A percentile compares a stretch with the other conserved stretches of the same genome.
Conservation (phyloP, 192 early-diverging fungal species). For the Glomus cerebriforme region DNA sequence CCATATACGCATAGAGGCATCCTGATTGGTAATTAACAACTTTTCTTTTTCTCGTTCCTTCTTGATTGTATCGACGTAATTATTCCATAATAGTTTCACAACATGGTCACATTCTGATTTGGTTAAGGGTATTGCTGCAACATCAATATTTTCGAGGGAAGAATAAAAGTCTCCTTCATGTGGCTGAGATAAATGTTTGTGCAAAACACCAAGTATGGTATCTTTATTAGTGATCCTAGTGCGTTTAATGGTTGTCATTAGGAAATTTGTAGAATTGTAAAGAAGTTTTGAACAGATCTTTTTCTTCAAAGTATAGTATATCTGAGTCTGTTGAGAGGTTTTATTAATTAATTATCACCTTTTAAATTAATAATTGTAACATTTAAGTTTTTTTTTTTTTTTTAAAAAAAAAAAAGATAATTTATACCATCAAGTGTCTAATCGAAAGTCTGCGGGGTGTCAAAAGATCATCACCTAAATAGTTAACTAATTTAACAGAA, state of each 20-base stretch:
- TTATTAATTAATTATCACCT: too few relatives aligned
- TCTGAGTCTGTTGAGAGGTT: too few relatives aligned
- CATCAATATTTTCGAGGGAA: background rate
- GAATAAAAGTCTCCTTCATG: conserved; percentile 3
- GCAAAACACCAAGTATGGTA: background rate
- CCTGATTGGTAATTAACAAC: background rate
- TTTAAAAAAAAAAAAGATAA: too few relatives aligned
- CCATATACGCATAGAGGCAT: conserved; percentile 5
- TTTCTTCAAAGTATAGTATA: too few relatives aligned
- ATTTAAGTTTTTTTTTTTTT: too few relatives aligned
- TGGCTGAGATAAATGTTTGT: background rate
- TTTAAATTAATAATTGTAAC: too few relatives aligned
- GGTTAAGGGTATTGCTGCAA: background rate
- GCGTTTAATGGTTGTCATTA: background rate
- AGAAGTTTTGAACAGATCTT: too few relatives aligned
- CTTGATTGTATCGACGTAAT: background rate
- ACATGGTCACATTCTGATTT: conserved; percentile 1
- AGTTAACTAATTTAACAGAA: too few relatives aligned
- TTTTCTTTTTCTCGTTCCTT: background rate
- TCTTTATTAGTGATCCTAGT: background rate
- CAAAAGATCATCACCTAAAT: too few relatives aligned
- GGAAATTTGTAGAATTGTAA: background rate
- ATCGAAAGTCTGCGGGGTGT: too few relatives aligned
- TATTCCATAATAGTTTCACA: background rate
- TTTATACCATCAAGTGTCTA: too few relatives aligned